phyloP scores from a whole-genome alignment of 75 land plant genomes.

The Sequoiadendron giganteum region DNA sequence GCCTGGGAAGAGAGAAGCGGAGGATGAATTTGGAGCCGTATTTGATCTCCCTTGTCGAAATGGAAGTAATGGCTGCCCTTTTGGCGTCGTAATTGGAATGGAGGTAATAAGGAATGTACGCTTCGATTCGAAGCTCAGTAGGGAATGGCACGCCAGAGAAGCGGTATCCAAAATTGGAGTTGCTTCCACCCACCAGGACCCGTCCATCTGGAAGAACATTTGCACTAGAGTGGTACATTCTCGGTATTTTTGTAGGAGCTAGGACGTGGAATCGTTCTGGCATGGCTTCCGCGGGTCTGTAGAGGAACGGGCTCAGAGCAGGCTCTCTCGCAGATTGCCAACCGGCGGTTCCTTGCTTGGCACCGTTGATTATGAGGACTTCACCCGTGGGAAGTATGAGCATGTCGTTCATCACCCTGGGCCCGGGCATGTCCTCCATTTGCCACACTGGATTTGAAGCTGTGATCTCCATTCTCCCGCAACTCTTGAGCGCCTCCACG shows the following conservation, averaged over 20 bases:
- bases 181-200: slow-evolving; percentile 50
- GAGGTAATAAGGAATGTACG: slow-evolving; percentile 52
- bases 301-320: slow-evolving; percentile 27
- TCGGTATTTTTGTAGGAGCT: slow-evolving; percentile 18
- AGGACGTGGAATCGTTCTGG: slow-evolving; percentile 14
- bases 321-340: slow-evolving; percentile 28
- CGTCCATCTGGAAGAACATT: slow-evolving; percentile 46
- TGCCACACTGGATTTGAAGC: slow-evolving; percentile 33
- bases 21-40: slow-evolving; percentile 45
- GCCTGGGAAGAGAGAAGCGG: slow-evolving; percentile 25
- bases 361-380: slow-evolving; percentile 57
- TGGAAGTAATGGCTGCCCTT: slow-evolving; percentile 21
- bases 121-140: slow-evolving; percentile 57
- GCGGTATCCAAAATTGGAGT: slow-evolving; percentile 24
- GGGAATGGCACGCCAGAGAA: slow-evolving; percentile 28
- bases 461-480: slow-evolving; percentile 52
- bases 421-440: slow-evolving; percentile 57
- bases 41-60: slow-evolving; percentile 13
- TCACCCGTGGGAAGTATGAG: slow-evolving; percentile 48
- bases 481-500: slow-evolving; percentile 22
- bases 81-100: slow-evolving; percentile 9
- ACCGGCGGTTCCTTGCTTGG: slow-evolving; percentile 40
- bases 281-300: slow-evolving; percentile 10
- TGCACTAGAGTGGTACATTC: slow-evolving; percentile 55
- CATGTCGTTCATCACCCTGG: slow-evolving; percentile 53